A percentile compares a stretch with the other conserved stretches of the same genome.
Evolutionary conservation across 2,329 filamentous ascomycete species (phyloP).

Genomic region (Bisporella sp.): DNA sequence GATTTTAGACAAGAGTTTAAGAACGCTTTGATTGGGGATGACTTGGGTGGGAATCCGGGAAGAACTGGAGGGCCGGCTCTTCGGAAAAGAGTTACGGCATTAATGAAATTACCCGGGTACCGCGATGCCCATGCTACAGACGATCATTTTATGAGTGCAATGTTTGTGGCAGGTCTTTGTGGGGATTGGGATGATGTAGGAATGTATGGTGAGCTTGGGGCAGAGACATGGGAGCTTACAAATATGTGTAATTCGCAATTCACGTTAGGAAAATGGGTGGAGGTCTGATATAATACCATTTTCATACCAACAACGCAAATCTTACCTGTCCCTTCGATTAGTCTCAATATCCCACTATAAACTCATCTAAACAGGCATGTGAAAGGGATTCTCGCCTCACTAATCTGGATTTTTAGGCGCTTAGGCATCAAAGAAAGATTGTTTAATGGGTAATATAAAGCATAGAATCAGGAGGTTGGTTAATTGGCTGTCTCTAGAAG

Average conservation of each 20-base stretch:
- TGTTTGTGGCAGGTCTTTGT: constrained; percentile 53
- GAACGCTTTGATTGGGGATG: constrained; percentile 45
- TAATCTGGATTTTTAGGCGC: too few species aligned
- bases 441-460: too few species aligned
- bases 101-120: constrained; percentile 61
- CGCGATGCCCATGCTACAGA: constrained; percentile 61
- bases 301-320: too few species aligned
- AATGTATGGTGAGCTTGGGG: constrained; percentile 35
- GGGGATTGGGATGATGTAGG: constrained; percentile 40
- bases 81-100: constrained; percentile 45
- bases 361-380: too few species aligned
- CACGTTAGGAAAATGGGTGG: background rate
- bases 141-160: constrained; percentile 59
- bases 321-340: too few species aligned
- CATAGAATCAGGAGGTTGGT: too few species aligned
- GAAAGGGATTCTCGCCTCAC: too few species aligned
- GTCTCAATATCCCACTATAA: too few species aligned
- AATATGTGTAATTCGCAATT: background rate
- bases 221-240: constrained; percentile 54
- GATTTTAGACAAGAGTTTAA: constrained; percentile 59
- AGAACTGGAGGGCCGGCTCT: constrained; percentile 40
- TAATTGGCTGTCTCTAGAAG: too few species aligned
- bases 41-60: too few species aligned
- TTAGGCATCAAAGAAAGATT: too few species aligned
- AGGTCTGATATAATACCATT: too few species aligned